Conservation (phyloP, 129 eudicot species). For the Helianthus tuberosus region DNA sequence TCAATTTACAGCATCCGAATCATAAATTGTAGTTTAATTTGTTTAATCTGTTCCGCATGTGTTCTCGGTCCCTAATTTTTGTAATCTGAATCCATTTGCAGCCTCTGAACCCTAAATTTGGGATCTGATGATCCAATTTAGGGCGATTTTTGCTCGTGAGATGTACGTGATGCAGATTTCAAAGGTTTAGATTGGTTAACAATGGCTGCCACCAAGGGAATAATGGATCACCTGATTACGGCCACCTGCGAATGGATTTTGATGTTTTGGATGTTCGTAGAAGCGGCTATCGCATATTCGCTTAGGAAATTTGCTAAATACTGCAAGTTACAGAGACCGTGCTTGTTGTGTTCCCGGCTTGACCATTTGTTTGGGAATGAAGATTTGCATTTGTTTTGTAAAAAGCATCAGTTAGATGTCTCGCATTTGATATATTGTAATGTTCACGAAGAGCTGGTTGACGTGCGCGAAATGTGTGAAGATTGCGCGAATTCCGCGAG, state of each 20-base stretch:
- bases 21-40: too few relatives aligned
- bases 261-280: constrained; percentile 72
- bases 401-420: constrained; percentile 55
- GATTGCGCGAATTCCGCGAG: constrained; percentile 60
- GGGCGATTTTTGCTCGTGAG: constrained; percentile 16
- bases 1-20: too few relatives aligned
- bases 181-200: constrained; percentile 17
- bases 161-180: neutral
- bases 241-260: constrained; percentile 87
- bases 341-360: constrained; percentile 75
- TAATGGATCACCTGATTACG: constrained; percentile 44
- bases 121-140: constrained; percentile 32
- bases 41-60: neutral
- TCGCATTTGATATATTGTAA: constrained; percentile 68
- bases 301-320: constrained; percentile 65
- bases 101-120: constrained; percentile 28
- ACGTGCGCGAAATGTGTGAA: constrained; percentile 64
- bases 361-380: constrained; percentile 54
- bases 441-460: constrained; percentile 62
- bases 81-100: constrained; percentile 6
- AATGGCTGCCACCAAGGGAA: constrained; percentile 64
- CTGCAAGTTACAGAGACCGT: constrained; percentile 67
- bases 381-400: constrained; percentile 55
- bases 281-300: constrained; percentile 62
- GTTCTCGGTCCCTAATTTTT: neutral